Evolutionary conservation across 495 filamentous ascomycete species (phyloP), one percentile per base, ranked within the genome.

Genomic region (Rostrohypoxylon terebratum): DNA sequence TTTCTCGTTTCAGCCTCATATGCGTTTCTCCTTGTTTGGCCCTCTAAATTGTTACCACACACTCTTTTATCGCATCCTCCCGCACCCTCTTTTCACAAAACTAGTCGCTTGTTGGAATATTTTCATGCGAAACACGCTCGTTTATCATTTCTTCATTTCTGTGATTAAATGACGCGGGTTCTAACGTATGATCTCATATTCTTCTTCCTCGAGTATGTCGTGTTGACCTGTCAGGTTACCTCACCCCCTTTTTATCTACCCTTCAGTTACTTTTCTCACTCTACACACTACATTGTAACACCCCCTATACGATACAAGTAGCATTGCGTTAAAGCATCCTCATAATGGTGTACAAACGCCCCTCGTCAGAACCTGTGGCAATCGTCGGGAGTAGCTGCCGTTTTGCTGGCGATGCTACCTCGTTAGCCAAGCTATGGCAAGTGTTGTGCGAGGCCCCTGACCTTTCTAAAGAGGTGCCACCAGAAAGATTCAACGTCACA

Each of bases 321-420:
- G 25, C 28, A 0, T 53, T 21, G 6, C n/a, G 23, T 53, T 47
- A 14, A 58, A 36, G 18, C 11, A 8, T 33, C 36, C 11, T 50
- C 8, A 77, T 47, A 6, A 77, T 82, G 81, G 25, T 75, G 34
- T 82, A 83, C 75, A 80, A 79, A 34, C 36, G 23, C 4, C 76
- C 77, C 5, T 31, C 34, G 1, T 31, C 66, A 7, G 83, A 85
- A 62, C 89, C 89, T 4, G 89, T 91, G 31, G 89, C 89, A 18
- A 81, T 91, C 4, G 80, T 91, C 13, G 88, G 89, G 4, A 82
- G 85, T 67, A 77, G 83, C 44, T 91, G 88, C 63, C 85, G 88
- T 25, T 89, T 92, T 63, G 86, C 90, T 16, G 90, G 85, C 3
- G 81, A 80, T 42, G 84, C 79, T 10, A 83, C 75, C 1, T 83